phyloP scores from a whole-genome alignment of 2,329 filamentous ascomycete genomes.

The Grosmannia clavigera region DNA sequence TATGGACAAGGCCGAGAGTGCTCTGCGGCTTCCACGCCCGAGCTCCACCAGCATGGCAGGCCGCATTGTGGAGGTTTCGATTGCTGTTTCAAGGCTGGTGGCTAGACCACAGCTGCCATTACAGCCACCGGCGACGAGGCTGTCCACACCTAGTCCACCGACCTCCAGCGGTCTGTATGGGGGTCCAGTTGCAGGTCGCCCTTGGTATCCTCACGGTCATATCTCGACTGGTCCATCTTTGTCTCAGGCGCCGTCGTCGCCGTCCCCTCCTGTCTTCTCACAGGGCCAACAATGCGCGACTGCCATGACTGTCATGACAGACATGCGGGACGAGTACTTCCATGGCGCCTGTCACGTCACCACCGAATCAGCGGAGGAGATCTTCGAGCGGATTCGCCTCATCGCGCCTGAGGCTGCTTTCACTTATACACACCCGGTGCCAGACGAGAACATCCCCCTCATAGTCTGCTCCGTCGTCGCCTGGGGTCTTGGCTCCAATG shows the following conservation, averaged over 20 bases:
- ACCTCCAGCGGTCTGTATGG: no score
- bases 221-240: not conserved
- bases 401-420: slow-evolving; percentile 8
- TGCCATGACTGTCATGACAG: not conserved
- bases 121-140: not conserved
- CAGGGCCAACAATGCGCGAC: not conserved
- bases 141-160: no score
- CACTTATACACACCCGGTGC: not conserved
- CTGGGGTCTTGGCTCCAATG: slow-evolving; percentile 10
- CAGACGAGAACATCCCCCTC: slow-evolving; percentile 1
- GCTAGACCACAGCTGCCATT: not conserved
- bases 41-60: slow-evolving; percentile 2
- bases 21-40: not conserved
- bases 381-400: slow-evolving; percentile 8
- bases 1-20: slow-evolving; percentile 7
- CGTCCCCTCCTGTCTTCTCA: not conserved
- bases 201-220: no score
- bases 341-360: not conserved
- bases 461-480: slow-evolving; percentile 5
- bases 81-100: slow-evolving; percentile 2
- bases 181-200: no score
- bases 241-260: not conserved
- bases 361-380: not conserved
- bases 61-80: slow-evolving; percentile 7
- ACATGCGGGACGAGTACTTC: slow-evolving; percentile 10